Evolutionary conservation across 139 green algal genomes (phyloP).

Genomic region (Zygnema cylindricum): DNA sequence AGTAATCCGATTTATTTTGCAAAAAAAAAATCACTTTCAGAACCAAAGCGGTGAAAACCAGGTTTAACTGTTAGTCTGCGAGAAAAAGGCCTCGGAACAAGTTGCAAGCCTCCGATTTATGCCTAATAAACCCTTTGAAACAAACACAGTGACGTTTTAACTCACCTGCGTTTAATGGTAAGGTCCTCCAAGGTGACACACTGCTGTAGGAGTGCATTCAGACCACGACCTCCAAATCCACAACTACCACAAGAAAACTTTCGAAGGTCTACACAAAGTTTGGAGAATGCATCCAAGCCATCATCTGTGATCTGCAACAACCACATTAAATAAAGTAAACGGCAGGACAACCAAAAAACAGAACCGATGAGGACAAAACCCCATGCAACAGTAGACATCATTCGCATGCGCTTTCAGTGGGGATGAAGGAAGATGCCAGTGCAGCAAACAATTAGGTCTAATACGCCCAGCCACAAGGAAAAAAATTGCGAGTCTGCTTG

Average conservation of each 20-base stretch:
- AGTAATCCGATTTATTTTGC: no score
- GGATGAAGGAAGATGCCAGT: neutral
- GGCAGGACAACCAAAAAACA: neutral
- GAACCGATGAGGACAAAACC: neutral
- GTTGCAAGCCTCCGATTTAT: no score
- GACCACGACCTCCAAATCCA: slow-evolving; percentile 33
- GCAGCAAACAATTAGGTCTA: no score
- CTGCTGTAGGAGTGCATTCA: slow-evolving; percentile 32
- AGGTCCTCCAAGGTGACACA: slow-evolving; percentile 35
- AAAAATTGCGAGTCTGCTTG: no score
- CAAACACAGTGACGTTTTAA: no score
- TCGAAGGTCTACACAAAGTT: slow-evolving; percentile 22
- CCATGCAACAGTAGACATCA: neutral
- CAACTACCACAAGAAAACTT: slow-evolving; percentile 53
- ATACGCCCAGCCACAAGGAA: no score
- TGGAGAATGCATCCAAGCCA: slow-evolving; percentile 36
- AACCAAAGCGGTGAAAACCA: no score
- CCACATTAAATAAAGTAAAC: neutral
- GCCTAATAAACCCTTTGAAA: no score
- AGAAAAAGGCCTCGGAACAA: no score
- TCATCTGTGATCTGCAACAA: slow-evolving; percentile 52
- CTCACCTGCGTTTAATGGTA: slow-evolving; percentile 44
- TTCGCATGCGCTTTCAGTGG: neutral
- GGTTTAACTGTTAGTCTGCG: no score
- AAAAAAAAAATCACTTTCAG: no score